Base-by-base conservation (phyloP, 768 basidiomycete species). In the Boletus reticuloceps region DNA sequence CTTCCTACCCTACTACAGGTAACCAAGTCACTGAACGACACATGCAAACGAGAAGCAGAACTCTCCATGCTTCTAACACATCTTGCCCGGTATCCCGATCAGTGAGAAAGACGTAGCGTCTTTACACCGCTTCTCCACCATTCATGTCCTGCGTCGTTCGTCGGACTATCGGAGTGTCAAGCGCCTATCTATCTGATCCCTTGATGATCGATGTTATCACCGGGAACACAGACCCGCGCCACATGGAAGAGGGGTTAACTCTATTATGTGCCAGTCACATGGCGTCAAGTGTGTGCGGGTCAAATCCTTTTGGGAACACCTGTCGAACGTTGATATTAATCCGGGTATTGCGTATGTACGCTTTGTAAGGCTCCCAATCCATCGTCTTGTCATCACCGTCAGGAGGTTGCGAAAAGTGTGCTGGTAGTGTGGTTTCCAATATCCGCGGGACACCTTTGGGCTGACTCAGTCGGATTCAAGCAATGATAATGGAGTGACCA, bases 311-410 rank as follows among this genome's bases (percentile, higher is more conserved):
- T 2, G 89, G 88, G 66, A 91, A 91, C 7, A 91, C 89, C 68
- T 97, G 94, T 51, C 96, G 77, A 9, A 93, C 91, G 62, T 98
- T 98, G 53, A 98, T 77, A 66, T 98, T 98, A 65, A 98, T 89
- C 54, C 96, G 78, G 2, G 87, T 80, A 4, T 79, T 79, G 43
- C 65, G 71, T 69, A 94, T 73, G 68, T 91, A 94, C 29, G 79
- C 75, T 53, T 74, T 79, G 62, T 84, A 91, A 7, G 78, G 75
- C 19, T 63, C 59, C 89, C 89, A 94, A 25, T 79, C 80, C 4
- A 67, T 68, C 38, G 17, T 20, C 14, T 14, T 54, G n/a, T 40
- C 40, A 16, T 68, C 68, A 20, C 67, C 71, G n/a, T 66, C 66
- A 9, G 63, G 61, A 3, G 50, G 52, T 6, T 50, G 56, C 20